Evolutionary conservation across 1,284 basidiomycete genomes (phyloP).

Genomic region (Ceratobasidium theobromae): DNA sequence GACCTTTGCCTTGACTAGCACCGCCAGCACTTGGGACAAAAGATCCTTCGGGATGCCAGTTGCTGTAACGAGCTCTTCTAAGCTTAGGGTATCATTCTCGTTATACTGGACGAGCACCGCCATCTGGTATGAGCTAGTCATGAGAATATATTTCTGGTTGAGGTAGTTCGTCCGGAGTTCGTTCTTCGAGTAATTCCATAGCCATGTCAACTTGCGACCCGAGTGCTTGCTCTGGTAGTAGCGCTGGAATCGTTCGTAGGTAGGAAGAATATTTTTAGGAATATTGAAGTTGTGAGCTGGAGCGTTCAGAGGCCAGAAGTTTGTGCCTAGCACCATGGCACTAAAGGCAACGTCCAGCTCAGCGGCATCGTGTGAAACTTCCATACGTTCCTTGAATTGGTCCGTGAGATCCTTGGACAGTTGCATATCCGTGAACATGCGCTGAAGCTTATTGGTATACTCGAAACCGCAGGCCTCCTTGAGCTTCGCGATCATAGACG

Average conservation of each 20-base stretch:
- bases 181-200: conserved; percentile 98
- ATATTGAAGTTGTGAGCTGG: conserved; percentile 85
- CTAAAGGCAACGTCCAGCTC: conserved; percentile 89
- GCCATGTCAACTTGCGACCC: conserved; percentile 94
- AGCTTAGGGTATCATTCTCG: conserved; percentile 78
- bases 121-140: conserved; percentile 95
- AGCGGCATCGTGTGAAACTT: conserved; percentile 69
- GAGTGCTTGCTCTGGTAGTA: conserved; percentile 95
- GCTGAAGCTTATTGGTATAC: conserved; percentile 96
- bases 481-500: conserved; percentile 97
- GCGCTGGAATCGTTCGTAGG: conserved; percentile 89
- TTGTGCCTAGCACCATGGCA: conserved; percentile 92
- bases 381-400: conserved; percentile 93
- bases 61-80: conserved; percentile 78
- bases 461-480: conserved; percentile 99
- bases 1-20: conserved; percentile 89
- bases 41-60: conserved; percentile 85
- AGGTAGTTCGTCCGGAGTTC: conserved; percentile 93
- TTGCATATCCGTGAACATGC: conserved; percentile 99
- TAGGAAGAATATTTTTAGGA: conserved; percentile 82
- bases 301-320: conserved; percentile 93
- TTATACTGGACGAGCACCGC: conserved; percentile 95
- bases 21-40: conserved; percentile 77
- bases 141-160: conserved; percentile 93
- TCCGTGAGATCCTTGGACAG: conserved; percentile 96